Conservation (phyloP, 768 basidiomycete species). For the Lentinula raphanica region DNA sequence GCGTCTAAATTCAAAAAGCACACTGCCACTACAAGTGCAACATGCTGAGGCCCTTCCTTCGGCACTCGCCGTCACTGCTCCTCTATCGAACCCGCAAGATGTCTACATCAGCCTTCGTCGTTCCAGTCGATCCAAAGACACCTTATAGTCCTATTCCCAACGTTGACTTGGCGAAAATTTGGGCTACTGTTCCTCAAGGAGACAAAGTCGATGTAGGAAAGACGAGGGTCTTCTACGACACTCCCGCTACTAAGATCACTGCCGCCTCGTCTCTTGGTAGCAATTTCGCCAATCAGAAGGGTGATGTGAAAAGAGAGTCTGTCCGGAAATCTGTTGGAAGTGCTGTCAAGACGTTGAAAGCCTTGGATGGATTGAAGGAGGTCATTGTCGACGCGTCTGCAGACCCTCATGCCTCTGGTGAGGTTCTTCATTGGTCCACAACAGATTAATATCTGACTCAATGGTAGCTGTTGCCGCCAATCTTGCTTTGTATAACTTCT, state of each 20-base stretch:
- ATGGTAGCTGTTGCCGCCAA: slow-evolving; percentile 68
- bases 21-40: not conserved
- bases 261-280: slow-evolving; percentile 58
- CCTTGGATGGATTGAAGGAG: slow-evolving; percentile 54
- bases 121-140: slow-evolving; percentile 50
- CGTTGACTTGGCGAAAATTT: slow-evolving; percentile 45
- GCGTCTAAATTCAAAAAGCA: not conserved
- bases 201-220: slow-evolving; percentile 59
- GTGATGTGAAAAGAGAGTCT: slow-evolving; percentile 52
- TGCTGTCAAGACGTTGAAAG: slow-evolving; percentile 65
- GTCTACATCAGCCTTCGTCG: slow-evolving; percentile 51
- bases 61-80: not conserved
- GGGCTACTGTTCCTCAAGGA: slow-evolving; percentile 42
- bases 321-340: slow-evolving; percentile 68
- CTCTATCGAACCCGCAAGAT: slow-evolving; percentile 28
- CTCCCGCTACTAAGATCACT: slow-evolving; percentile 40
- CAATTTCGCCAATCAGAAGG: slow-evolving; percentile 40
- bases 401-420: slow-evolving; percentile 78
- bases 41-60: not conserved
- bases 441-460: not conserved
- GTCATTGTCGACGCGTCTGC: slow-evolving; percentile 57
- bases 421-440: no score
- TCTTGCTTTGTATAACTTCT: slow-evolving; percentile 70
- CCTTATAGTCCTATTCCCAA: slow-evolving; percentile 26
- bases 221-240: slow-evolving; percentile 59